Percentiles rank a stretch among this genome's conserved stretches.
phyloP scores from a whole-genome alignment of 1,284 basidiomycete genomes.

The Hypsizygus ulmarius region DNA sequence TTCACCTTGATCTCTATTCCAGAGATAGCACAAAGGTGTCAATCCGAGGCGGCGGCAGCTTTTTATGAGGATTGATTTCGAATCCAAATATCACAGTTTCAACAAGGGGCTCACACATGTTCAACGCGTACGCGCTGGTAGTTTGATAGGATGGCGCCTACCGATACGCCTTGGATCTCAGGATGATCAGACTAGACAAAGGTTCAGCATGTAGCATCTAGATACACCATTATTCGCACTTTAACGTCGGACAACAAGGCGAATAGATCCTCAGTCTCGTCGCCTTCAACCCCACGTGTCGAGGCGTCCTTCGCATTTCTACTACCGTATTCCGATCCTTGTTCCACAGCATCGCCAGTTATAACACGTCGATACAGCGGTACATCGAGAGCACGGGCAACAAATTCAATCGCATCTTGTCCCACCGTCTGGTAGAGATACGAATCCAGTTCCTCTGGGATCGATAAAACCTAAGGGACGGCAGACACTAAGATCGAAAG shows the following conservation, averaged over 20 bases:
- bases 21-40: conserved; percentile 86
- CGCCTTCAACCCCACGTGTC: conserved; percentile 57
- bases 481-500: conserved; percentile 18
- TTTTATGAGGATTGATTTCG: conserved; percentile 13
- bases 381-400: conserved; percentile 83
- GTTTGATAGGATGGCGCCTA: conserved; percentile 96
- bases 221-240: conserved; percentile 39
- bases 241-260: conserved; percentile 77
- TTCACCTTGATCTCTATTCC: conserved; percentile 88
- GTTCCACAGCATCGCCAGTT: conserved; percentile 77
- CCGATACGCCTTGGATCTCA: conserved; percentile 85
- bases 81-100: conserved; percentile 3
- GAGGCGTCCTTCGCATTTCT: conserved; percentile 40
- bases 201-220: conserved; percentile 10
- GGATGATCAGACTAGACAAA: conserved; percentile 67
- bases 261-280: conserved; percentile 96
- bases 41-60: conserved; percentile 83
- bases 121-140: conserved; percentile 97
- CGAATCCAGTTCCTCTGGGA: conserved; percentile 94
- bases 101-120: conserved; percentile 73
- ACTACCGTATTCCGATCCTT: conserved; percentile 83
- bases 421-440: conserved; percentile 99
- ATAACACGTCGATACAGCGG: conserved; percentile 87
- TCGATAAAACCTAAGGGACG: conserved; percentile 17
- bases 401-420: conserved; percentile 87